Evolutionary conservation across 345 rosid genomes (phyloP), one percentile per base, ranked within the genome.

Genomic region (Pugionium dolabratum): DNA sequence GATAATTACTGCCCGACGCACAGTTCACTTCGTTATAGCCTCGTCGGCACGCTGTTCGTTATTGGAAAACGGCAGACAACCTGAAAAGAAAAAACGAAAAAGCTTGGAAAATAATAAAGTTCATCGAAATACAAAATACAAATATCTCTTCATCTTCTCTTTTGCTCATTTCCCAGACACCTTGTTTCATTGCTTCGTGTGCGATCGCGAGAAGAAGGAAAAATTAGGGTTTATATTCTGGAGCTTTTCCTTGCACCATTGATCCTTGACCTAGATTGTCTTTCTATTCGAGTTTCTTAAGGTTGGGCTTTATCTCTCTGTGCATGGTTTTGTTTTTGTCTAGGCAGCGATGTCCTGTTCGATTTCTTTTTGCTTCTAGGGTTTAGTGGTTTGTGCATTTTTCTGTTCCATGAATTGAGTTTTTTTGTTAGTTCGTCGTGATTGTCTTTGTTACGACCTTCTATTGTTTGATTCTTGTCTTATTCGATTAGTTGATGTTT

Each of bases 161-260:
- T 66, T 73, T 44, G 62, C 72, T 73, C 57, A 66, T 73, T 73
- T 59, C 45, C 71, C 72, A 73, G 76, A 73, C 66, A 73, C 72
- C 61, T 65, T 43, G 66, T 43, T 65, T 59, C 64, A 42, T 73
- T 53, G 66, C 62, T 73, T 59, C 43, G 62, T 53, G 45, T 73
- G 67, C 67, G 72, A 73, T 66, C 76, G 76, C 76, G 62, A 51
- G 62, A 37, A 52, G n/a, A 52, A 65, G 46, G 29, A 1, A 59
- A 46, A 66, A 30, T 52, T 66, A 66, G 76, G 72, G 72, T 66
- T 73, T 73, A 73, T 73, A 37, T 30, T 10, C 51, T 63, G 7
- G 27, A 62, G 18, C 0, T 46, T 62, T 37, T 66, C 54, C 55
- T 50, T 52, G 37, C 67, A 30, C 57, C 51, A 59, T 52, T 73